Base-by-base conservation (phyloP, 768 basidiomycete species). In the Collybia sp. region DNA sequence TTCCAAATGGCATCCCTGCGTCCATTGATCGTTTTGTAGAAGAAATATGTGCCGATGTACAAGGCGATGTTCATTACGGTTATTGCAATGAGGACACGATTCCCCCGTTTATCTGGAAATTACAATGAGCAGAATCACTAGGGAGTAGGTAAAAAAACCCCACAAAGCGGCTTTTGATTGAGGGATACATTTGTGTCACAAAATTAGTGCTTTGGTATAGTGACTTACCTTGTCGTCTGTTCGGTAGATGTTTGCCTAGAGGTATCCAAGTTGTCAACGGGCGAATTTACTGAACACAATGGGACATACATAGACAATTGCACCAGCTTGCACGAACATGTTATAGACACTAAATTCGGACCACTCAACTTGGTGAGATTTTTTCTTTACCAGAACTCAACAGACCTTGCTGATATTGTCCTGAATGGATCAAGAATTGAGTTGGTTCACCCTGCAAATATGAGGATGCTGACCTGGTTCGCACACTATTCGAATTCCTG, bases 241-340 rank as follows among this genome's bases (percentile, higher is more conserved):
- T 1, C 76, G 72, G 53, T 85, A 85, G 19, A 85, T 73, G 44
- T 85, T 74, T 5, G 74, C 59, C 5, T 74, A 51, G n/a, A 83
- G 62, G 53, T 42, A 62, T 60, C 13, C 17, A 34, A n/a, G n/a
- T 10, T 37, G 10, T 37, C 17, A 37, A 10, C 35, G 17, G 17
- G 13, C 17, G 35, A 37, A 10, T n/a, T 6, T 18, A 18, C 6
- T 10, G 10, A 37, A 4, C 4, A 37, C n/a, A 37, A 18, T 4
- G 3, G 25, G 45, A 25, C 64, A 0, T 25, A 25, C 25, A 25
- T 25, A 25, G 25, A 25, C 8, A 8, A 25, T 25, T 25, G 4
- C 25, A 25, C 25, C 25, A 25, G 68, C 69, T 61, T 76, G 76
- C 5, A 71, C 66, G 42, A 76, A 72, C 67, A 30, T 13, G 18